A percentile compares a stretch with the other conserved stretches of the same genome.
phyloP scores from a whole-genome alignment of 2,329 filamentous ascomycete species.

The Cordyceps tenuipes region DNA sequence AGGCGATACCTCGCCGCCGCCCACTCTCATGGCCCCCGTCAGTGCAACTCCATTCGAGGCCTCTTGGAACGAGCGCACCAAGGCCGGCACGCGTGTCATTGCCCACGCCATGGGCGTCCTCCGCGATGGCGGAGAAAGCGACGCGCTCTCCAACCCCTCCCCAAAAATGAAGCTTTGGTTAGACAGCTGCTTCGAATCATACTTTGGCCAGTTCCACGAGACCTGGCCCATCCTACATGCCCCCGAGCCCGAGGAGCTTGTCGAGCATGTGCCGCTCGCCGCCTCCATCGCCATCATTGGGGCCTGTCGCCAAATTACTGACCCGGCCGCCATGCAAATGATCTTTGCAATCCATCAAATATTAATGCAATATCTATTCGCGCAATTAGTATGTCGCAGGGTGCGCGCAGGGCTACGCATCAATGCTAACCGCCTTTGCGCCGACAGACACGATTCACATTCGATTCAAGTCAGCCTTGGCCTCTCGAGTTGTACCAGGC shows the following conservation, averaged over 20 bases:
- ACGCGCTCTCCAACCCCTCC: conserved; percentile 9
- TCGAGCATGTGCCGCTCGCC: conserved; percentile 17
- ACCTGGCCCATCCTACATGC: conserved; percentile 33
- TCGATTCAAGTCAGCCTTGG: conserved; percentile 8
- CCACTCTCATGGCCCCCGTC: not conserved
- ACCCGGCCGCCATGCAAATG: conserved; percentile 9
- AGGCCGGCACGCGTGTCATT: conserved; percentile 4
- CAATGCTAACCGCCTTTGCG: not conserved
- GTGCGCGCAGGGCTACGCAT: not conserved
- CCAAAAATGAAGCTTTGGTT: conserved; percentile 17
- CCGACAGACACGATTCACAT: conserved; percentile 6
- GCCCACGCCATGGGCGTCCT: conserved; percentile 4
- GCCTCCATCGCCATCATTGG: conserved; percentile 31
- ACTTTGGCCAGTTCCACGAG: conserved; percentile 32
- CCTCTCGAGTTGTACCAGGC: conserved; percentile 5
- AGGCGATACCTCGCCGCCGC: not conserved
- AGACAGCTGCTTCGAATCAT: conserved; percentile 20
- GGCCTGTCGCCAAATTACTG: conserved; percentile 27
- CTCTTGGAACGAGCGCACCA: conserved; percentile 8
- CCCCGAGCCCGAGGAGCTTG: conserved; percentile 25
- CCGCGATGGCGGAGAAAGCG: not conserved
- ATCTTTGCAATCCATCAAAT: conserved; percentile 9
- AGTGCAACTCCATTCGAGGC: not conserved
- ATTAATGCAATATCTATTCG: conserved; percentile 9
- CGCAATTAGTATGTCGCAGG: not conserved